Evolutionary conservation across 2,329 filamentous ascomycete species (phyloP).

Genomic region (Hypocrella siamensis): DNA sequence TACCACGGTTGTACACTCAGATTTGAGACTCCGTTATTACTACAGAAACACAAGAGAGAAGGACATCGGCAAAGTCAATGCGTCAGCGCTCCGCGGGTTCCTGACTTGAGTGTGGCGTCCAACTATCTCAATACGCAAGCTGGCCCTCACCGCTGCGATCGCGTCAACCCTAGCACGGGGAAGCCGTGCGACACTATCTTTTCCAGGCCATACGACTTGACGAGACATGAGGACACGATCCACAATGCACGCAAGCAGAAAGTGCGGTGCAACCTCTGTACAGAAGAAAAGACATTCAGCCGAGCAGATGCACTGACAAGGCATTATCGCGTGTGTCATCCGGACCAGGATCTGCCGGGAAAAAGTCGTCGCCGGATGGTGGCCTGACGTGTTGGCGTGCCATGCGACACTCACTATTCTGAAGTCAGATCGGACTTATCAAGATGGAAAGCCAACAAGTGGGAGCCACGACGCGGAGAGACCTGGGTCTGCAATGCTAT

Average conservation of each 20-base stretch:
- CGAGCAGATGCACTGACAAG: slow-evolving; percentile 86
- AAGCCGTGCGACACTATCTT: slow-evolving; percentile 93
- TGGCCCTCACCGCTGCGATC: slow-evolving; percentile 82
- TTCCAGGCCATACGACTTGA: slow-evolving; percentile 90
- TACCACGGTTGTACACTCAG: slow-evolving; percentile 81
- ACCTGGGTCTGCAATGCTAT: neutral
- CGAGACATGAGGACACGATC: slow-evolving; percentile 91
- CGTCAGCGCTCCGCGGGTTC: slow-evolving; percentile 10
- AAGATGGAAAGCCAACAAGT: slow-evolving; percentile 3
- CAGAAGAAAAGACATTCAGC: slow-evolving; percentile 94
- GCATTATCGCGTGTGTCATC: slow-evolving; percentile 89
- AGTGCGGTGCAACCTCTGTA: slow-evolving; percentile 82
- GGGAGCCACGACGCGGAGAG: no score
- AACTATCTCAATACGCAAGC: slow-evolving; percentile 67
- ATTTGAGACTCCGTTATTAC: slow-evolving; percentile 71
- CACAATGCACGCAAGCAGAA: slow-evolving; percentile 92
- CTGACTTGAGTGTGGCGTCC: slow-evolving; percentile 27
- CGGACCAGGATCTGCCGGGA: slow-evolving; percentile 70
- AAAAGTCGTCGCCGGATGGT: slow-evolving; percentile 26
- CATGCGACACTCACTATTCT: no score
- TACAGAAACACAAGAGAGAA: slow-evolving; percentile 94
- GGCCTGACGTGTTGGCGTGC: no score
- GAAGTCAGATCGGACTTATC: no score
- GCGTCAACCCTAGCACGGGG: slow-evolving; percentile 86
- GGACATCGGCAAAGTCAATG: slow-evolving; percentile 64